phyloP scores from a whole-genome alignment of 2,329 filamentous ascomycete genomes.

The Ascomycota sp. region DNA sequence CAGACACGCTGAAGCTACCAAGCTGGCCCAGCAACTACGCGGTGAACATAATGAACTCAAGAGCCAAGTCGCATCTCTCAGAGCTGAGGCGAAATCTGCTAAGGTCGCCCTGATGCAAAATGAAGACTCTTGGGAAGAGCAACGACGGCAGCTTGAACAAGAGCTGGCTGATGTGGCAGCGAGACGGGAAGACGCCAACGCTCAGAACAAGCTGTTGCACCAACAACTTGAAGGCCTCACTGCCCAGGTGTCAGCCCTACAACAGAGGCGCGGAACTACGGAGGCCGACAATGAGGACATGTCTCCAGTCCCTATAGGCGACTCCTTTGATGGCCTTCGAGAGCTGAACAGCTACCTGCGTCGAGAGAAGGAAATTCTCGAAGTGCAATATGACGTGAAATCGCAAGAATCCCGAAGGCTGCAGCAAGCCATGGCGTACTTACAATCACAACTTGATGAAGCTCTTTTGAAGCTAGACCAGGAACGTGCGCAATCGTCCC shows the following conservation, averaged over 20 bases:
- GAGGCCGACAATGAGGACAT: slow-evolving; percentile 32
- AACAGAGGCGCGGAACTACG: slow-evolving; percentile 46
- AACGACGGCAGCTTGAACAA: slow-evolving; percentile 59
- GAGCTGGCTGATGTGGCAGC: slow-evolving; percentile 64
- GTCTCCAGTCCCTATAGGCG: slow-evolving; percentile 28
- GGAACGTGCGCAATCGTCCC: slow-evolving; percentile 57
- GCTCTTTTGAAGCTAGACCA: slow-evolving; percentile 75
- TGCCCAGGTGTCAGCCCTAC: slow-evolving; percentile 57
- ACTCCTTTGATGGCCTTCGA: slow-evolving; percentile 55
- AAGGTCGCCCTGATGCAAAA: slow-evolving; percentile 60
- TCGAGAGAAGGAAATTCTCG: slow-evolving; percentile 91
- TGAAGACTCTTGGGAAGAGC: slow-evolving; percentile 74
- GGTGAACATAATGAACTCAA: slow-evolving; percentile 66
- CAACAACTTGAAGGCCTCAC: slow-evolving; percentile 72
- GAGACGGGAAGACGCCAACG: slow-evolving; percentile 63
- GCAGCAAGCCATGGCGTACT: slow-evolving; percentile 76
- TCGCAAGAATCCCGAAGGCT: slow-evolving; percentile 72
- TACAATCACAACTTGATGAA: slow-evolving; percentile 75
- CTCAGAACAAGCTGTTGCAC: slow-evolving; percentile 81
- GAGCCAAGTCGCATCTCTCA: slow-evolving; percentile 53
- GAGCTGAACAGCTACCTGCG: slow-evolving; percentile 84
- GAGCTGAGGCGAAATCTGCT: slow-evolving; percentile 68
- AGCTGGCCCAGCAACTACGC: slow-evolving; percentile 59
- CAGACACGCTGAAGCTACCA: slow-evolving; percentile 90
- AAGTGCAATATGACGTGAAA: slow-evolving; percentile 87